Percentiles rank a stretch among this genome's conserved stretches.
Conservation (phyloP, 805 yeast species). For the Barnettozyma californica region DNA sequence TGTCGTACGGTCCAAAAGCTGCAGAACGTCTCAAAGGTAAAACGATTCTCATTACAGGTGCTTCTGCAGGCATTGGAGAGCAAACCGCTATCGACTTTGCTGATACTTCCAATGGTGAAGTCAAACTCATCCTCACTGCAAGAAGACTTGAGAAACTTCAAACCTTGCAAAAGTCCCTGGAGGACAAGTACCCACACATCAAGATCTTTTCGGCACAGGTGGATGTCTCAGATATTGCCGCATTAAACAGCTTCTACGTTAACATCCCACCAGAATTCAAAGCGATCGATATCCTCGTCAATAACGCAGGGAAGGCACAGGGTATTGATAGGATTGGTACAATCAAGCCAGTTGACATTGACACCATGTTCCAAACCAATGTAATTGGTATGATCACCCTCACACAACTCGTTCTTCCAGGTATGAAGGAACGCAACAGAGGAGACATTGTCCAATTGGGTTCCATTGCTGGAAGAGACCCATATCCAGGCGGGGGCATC, state of each 20-base stretch:
- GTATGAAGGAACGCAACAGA: slow-evolving; percentile 59
- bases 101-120: slow-evolving; percentile 61
- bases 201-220: slow-evolving; percentile 42
- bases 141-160: slow-evolving; percentile 64
- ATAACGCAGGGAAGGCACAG: slow-evolving; percentile 75
- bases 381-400: slow-evolving; percentile 80
- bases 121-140: slow-evolving; percentile 71
- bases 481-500: slow-evolving; percentile 75
- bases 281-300: slow-evolving; percentile 59
- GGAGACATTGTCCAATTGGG: slow-evolving; percentile 76
- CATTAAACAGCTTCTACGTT: slow-evolving; percentile 44
- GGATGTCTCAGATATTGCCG: slow-evolving; percentile 53
- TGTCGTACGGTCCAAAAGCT: slow-evolving; percentile 70
- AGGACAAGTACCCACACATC: slow-evolving; percentile 39
- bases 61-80: slow-evolving; percentile 91
- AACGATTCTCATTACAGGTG: slow-evolving; percentile 86
- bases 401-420: slow-evolving; percentile 72
- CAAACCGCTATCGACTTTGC: slow-evolving; percentile 90
- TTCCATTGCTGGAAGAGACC: slow-evolving; percentile 78
- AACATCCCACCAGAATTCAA: slow-evolving; percentile 52
- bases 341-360: slow-evolving; percentile 58
- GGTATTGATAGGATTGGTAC: slow-evolving; percentile 78
- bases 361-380: slow-evolving; percentile 79
- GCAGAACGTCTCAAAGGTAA: slow-evolving; percentile 79
- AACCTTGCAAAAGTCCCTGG: slow-evolving; percentile 42